These are phyloP conservation scores for Aspergillus flavus DNA, from an alignment of 2,329 filamentous ascomycete genomes.

Conservation along the genomic window DNA sequence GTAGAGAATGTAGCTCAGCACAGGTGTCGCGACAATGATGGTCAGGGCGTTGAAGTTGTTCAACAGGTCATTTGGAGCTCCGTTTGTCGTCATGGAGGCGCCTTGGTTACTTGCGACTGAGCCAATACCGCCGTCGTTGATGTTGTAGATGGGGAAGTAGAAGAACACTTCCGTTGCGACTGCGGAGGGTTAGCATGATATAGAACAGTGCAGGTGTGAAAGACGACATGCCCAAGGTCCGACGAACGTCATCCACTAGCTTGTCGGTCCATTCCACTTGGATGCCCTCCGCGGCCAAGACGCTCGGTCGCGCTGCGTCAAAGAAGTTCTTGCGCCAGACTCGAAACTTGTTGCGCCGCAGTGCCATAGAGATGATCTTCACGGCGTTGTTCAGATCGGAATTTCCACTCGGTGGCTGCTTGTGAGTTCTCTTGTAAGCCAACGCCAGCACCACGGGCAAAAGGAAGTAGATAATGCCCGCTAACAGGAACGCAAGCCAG, in stretches of 20 bases:
- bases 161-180: constrained; percentile 40
- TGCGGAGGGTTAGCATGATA: not conserved
- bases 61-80: constrained; percentile 55
- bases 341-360: constrained; percentile 36
- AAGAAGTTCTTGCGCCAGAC: constrained; percentile 38
- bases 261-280: constrained; percentile 37
- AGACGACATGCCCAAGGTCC: constrained; percentile 23
- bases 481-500: constrained; percentile 39
- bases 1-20: constrained; percentile 55
- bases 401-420: constrained; percentile 32
- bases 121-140: constrained; percentile 54
- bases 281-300: constrained; percentile 31
- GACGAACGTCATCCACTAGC: constrained; percentile 39
- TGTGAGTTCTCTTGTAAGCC: constrained; percentile 38
- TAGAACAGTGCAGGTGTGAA: not conserved
- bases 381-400: constrained; percentile 33
- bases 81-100: constrained; percentile 53
- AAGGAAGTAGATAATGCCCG: constrained; percentile 38
- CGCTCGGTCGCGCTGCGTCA: constrained; percentile 38
- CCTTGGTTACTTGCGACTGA: constrained; percentile 52
- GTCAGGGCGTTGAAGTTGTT: constrained; percentile 55
- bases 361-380: constrained; percentile 35
- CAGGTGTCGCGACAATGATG: constrained; percentile 50
- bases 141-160: constrained; percentile 42
- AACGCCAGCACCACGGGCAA: constrained; percentile 36